Evolutionary conservation across 768 basidiomycete species (phyloP).

Genomic region (Punctularia strigosozonata): DNA sequence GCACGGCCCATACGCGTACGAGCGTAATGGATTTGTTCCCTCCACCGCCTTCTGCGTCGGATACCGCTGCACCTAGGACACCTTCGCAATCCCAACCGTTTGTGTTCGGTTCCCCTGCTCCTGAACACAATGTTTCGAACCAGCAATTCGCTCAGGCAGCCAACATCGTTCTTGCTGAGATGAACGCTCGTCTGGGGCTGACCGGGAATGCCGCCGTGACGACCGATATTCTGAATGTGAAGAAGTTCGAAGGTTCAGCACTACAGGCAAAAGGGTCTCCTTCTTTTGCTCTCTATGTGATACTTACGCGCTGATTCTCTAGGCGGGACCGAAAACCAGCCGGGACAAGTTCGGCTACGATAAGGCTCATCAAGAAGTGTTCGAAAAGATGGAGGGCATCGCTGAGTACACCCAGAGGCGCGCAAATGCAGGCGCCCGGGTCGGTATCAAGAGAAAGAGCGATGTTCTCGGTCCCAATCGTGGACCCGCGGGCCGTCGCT

Average conservation of each 20-base stretch:
- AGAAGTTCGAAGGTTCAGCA: constrained; percentile 1
- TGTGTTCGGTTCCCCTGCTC: constrained; percentile 67
- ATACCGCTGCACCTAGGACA: neutral
- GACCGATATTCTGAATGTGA: constrained; percentile 19
- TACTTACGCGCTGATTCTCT: too few species aligned
- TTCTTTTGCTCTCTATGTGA: too few species aligned
- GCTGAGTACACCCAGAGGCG: constrained; percentile 34
- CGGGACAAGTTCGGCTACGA: constrained; percentile 26
- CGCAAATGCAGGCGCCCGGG: constrained; percentile 7
- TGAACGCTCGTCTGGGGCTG: constrained; percentile 52
- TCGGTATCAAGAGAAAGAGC: constrained; percentile 33
- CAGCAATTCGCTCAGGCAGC: constrained; percentile 57
- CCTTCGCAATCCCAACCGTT: constrained; percentile 36
- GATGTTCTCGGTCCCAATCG: constrained; percentile 33
- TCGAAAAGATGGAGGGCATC: constrained; percentile 73
- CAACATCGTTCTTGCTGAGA: constrained; percentile 66
- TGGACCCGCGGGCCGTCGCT: constrained; percentile 2
- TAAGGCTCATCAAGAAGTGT: constrained; percentile 50
- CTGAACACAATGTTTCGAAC: constrained; percentile 50
- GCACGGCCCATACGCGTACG: constrained; percentile 11
- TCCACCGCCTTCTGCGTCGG: neutral
- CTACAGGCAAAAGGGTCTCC: too few species aligned
- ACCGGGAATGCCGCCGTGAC: constrained; percentile 41
- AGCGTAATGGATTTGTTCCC: neutral
- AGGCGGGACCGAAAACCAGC: constrained; percentile 1